Evolutionary conservation across 805 yeast genomes (phyloP).

Genomic region (Pichia heedii): DNA sequence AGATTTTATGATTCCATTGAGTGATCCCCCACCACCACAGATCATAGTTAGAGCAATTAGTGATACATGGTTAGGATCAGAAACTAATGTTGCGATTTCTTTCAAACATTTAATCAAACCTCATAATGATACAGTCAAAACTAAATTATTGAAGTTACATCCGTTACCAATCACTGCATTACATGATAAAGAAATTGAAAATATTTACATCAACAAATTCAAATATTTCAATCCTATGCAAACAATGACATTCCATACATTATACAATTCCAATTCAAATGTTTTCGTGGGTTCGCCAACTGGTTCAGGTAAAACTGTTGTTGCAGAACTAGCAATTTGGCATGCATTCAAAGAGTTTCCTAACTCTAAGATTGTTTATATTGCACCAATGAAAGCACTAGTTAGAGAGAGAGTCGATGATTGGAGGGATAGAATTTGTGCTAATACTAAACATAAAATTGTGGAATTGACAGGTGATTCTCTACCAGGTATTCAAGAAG

Average conservation of each 20-base stretch:
- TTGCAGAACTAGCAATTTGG: slow-evolving; percentile 96
- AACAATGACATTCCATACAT: slow-evolving; percentile 88
- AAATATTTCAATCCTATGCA: slow-evolving; percentile 96
- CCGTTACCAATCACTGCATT: slow-evolving; percentile 83
- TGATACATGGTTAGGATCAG: slow-evolving; percentile 87
- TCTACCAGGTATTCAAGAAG: slow-evolving; percentile 58
- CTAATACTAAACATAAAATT: slow-evolving; percentile 39
- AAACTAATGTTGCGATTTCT: slow-evolving; percentile 64
- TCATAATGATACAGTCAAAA: slow-evolving; percentile 74
- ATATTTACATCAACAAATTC: slow-evolving; percentile 59
- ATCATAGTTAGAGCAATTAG: slow-evolving; percentile 70
- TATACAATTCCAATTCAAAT: slow-evolving; percentile 70
- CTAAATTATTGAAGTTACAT: slow-evolving; percentile 68
- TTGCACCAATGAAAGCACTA: slow-evolving; percentile 85
- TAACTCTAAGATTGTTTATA: slow-evolving; percentile 69
- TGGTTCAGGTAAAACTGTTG: slow-evolving; percentile 96
- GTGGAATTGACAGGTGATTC: slow-evolving; percentile 83
- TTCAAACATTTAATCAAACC: slow-evolving; percentile 89
- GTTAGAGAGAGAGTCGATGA: slow-evolving; percentile 79
- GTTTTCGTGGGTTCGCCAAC: slow-evolving; percentile 97
- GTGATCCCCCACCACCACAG: slow-evolving; percentile 88
- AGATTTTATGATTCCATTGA: slow-evolving; percentile 87
- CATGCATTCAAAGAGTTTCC: slow-evolving; percentile 84
- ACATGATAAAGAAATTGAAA: slow-evolving; percentile 56
- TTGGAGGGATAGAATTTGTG: slow-evolving; percentile 51